Evolutionary conservation across 257 asterid species (phyloP).

Genomic region (Handroanthus guayacan): DNA sequence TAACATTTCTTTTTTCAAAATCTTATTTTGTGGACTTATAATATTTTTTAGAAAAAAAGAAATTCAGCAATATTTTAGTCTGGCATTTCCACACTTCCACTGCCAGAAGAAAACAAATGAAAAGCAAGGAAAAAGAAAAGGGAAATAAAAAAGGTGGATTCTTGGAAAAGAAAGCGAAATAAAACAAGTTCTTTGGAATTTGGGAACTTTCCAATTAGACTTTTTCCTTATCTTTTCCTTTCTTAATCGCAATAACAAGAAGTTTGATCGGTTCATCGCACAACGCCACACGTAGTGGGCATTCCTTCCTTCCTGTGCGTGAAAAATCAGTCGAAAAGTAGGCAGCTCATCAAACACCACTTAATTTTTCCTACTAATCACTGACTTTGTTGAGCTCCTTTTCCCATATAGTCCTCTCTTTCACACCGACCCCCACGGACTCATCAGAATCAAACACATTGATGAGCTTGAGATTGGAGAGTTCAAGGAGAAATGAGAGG

Average conservation of each 20-base stretch:
- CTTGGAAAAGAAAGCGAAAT: slow-evolving; percentile 29
- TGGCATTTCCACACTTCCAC: too few relatives aligned
- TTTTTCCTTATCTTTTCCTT: background rate
- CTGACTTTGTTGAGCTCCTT: slow-evolving; percentile 32
- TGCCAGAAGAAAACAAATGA: too few relatives aligned
- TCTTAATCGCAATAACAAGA: background rate
- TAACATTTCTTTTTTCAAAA: too few relatives aligned
- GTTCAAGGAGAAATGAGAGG: slow-evolving; percentile 47
- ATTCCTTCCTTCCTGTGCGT: background rate
- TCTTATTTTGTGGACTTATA: too few relatives aligned
- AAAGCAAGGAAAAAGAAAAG: background rate
- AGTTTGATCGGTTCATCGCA: slow-evolving; percentile 16
- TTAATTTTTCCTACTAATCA: slow-evolving; percentile 40
- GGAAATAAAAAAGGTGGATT: slow-evolving; percentile 15
- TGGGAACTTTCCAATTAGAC: background rate
- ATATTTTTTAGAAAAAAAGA: too few relatives aligned
- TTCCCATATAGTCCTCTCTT: slow-evolving; percentile 32
- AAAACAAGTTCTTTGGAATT: slow-evolving; percentile 31
- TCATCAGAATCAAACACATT: slow-evolving; percentile 1
- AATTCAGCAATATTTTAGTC: too few relatives aligned
- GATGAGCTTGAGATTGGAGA: slow-evolving; percentile 32
- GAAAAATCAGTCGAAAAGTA: background rate
- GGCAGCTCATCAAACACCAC: slow-evolving; percentile 35
- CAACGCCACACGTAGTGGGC: slow-evolving; percentile 38
- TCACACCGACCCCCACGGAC: background rate